Percentiles rank a stretch among this genome's conserved stretches.
Conservation (phyloP, 345 rosid genomes). For the Boechera divaricarpa region DNA sequence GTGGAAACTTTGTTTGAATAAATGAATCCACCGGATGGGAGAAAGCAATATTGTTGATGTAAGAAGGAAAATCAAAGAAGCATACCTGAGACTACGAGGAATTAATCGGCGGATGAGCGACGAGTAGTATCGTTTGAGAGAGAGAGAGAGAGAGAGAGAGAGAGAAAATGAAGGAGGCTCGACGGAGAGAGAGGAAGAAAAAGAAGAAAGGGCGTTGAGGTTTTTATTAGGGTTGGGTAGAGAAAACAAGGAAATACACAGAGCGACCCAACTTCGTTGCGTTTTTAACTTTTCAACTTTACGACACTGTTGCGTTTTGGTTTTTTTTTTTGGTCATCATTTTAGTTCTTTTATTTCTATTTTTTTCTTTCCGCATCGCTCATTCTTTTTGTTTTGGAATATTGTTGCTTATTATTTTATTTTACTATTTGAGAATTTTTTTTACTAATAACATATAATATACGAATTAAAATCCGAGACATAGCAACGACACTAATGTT, state of each 20-base stretch:
- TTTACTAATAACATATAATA: no score
- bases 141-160: not conserved
- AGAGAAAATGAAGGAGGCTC: conserved; percentile 13
- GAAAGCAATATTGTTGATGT: not conserved
- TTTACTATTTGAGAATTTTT: no score
- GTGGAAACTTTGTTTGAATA: not conserved
- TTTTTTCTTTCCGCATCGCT: not conserved
- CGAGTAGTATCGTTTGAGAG: not conserved
- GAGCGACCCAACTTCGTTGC: not conserved
- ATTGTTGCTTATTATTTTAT: no score
- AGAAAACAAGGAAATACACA: no score
- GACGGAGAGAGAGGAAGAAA: conserved; percentile 22
- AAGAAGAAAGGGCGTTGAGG: conserved; percentile 19
- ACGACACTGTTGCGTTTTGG: not conserved
- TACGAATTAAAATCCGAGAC: no score
- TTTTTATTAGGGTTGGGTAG: conserved; percentile 33
- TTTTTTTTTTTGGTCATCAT: no score
- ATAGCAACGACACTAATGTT: no score
- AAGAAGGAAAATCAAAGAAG: conserved; percentile 5
- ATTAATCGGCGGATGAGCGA: not conserved
- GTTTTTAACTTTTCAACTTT: no score
- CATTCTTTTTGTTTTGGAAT: no score
- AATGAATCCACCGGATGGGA: not conserved
- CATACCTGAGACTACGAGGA: conserved; percentile 20
- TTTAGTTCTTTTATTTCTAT: not conserved